Evolutionary conservation across 257 asterid species (phyloP).

Genomic region (Primulina huaijiensis): DNA sequence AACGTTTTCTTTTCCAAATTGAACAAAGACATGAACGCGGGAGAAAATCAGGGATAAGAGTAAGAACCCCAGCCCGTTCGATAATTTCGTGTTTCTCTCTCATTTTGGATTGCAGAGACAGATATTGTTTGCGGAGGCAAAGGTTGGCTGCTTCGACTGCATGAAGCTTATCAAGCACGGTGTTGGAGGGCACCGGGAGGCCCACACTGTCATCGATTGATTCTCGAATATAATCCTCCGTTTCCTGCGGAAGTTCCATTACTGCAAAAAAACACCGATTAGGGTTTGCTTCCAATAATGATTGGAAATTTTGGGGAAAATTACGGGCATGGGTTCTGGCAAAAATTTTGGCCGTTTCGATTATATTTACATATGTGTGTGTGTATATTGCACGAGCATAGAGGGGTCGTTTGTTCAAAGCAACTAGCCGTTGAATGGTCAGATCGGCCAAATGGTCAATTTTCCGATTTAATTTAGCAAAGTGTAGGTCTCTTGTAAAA

Average conservation of each 20-base stretch:
- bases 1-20: not conserved
- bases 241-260: conserved; percentile 78
- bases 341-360: not conserved
- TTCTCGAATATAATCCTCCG: conserved; percentile 74
- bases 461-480: too few relatives aligned
- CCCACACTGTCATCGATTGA: conserved; percentile 71
- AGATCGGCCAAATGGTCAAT: too few relatives aligned
- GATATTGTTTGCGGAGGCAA: conserved; percentile 50
- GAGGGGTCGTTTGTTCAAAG: not conserved
- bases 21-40: not conserved
- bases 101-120: conserved; percentile 57
- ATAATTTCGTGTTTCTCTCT: conserved; percentile 62
- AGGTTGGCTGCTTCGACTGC: conserved; percentile 57
- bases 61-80: conserved; percentile 71
- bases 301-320: not conserved
- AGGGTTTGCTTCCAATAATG: not conserved
- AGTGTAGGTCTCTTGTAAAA: too few relatives aligned
- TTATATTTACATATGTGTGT: too few relatives aligned
- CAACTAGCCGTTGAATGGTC: not conserved
- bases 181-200: conserved; percentile 53
- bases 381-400: not conserved
- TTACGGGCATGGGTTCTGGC: not conserved
- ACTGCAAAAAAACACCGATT: not conserved
- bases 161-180: conserved; percentile 62
- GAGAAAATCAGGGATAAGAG: conserved; percentile 1